These are phyloP conservation scores for Phialemonium atrogriseum DNA, from an alignment of 2,329 filamentous ascomycete genomes.

Conservation along the genomic window DNA sequence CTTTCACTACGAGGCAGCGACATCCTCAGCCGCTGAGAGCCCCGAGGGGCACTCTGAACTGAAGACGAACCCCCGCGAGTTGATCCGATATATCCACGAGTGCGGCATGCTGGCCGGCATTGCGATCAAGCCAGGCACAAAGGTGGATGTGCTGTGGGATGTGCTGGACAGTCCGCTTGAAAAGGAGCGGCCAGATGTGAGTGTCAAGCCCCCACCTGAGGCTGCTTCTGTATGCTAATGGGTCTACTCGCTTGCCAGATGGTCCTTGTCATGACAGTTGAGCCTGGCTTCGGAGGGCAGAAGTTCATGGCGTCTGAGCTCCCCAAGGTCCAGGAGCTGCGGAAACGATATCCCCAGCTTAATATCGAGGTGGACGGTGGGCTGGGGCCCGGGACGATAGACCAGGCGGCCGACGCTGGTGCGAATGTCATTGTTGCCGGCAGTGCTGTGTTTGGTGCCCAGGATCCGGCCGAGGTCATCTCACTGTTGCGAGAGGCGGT, in stretches of 20 bases:
- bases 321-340: slow-evolving; percentile 81
- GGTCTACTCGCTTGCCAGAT: slow-evolving; percentile 54
- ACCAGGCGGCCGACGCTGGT: slow-evolving; percentile 87
- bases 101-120: slow-evolving; percentile 85
- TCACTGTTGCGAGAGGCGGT: slow-evolving; percentile 71
- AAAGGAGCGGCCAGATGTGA: slow-evolving; percentile 79
- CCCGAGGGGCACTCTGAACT: slow-evolving; percentile 61
- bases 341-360: slow-evolving; percentile 77
- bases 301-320: slow-evolving; percentile 97
- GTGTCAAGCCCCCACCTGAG: no score
- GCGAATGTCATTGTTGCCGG: slow-evolving; percentile 98
- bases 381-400: slow-evolving; percentile 79
- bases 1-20: slow-evolving; percentile 97
- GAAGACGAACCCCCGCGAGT: slow-evolving; percentile 72
- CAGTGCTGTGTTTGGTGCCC: slow-evolving; percentile 88
- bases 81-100: slow-evolving; percentile 87
- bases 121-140: slow-evolving; percentile 88
- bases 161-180: slow-evolving; percentile 66
- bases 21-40: slow-evolving; percentile 76
- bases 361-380: slow-evolving; percentile 97
- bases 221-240: no score
- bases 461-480: slow-evolving; percentile 83
- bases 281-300: slow-evolving; percentile 95
- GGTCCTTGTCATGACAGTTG: slow-evolving; percentile 97
- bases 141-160: slow-evolving; percentile 86